Percentiles rank a stretch among this genome's conserved stretches.
These are phyloP conservation scores for Scheffersomyces coipomensis DNA, from an alignment of 805 yeast species.

Conservation along the genomic window DNA sequence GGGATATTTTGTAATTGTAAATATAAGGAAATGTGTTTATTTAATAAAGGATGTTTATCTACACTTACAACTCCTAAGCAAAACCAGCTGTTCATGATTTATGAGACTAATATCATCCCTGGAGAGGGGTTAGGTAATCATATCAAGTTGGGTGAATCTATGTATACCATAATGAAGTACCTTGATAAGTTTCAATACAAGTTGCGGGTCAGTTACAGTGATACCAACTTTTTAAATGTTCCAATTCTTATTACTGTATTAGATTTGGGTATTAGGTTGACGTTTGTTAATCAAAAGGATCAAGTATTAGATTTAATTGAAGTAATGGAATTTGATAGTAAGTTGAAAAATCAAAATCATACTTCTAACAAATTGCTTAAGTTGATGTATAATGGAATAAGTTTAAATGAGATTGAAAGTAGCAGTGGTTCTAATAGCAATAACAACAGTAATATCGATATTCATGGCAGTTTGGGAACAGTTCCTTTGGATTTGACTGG, in stretches of 20 bases:
- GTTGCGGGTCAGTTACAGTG: slow-evolving; percentile 28
- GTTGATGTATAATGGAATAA: slow-evolving; percentile 30
- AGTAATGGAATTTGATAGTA: slow-evolving; percentile 16
- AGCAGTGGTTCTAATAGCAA: not conserved
- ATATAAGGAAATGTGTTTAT: too few relatives aligned
- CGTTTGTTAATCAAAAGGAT: slow-evolving; percentile 22
- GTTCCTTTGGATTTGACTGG: not conserved
- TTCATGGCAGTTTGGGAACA: not conserved
- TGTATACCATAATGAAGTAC: slow-evolving; percentile 24
- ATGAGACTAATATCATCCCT: slow-evolving; percentile 21
- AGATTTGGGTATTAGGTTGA: slow-evolving; percentile 21
- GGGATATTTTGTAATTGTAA: too few relatives aligned
- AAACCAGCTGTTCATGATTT: too few relatives aligned
- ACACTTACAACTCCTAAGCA: too few relatives aligned
- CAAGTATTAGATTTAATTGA: slow-evolving; percentile 31
- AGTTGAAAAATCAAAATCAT: not conserved
- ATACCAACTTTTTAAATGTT: slow-evolving; percentile 23
- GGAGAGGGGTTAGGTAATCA: slow-evolving; percentile 35
- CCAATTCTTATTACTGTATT: slow-evolving; percentile 32
- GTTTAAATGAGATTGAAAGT: slow-evolving; percentile 21
- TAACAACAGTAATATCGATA: not conserved
- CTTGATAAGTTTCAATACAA: slow-evolving; percentile 24
- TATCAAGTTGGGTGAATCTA: slow-evolving; percentile 26
- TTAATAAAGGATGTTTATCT: too few relatives aligned
- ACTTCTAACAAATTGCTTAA: slow-evolving; percentile 7